phyloP scores from a whole-genome alignment of 139 green algal species.

The Eudorina sp. region DNA sequence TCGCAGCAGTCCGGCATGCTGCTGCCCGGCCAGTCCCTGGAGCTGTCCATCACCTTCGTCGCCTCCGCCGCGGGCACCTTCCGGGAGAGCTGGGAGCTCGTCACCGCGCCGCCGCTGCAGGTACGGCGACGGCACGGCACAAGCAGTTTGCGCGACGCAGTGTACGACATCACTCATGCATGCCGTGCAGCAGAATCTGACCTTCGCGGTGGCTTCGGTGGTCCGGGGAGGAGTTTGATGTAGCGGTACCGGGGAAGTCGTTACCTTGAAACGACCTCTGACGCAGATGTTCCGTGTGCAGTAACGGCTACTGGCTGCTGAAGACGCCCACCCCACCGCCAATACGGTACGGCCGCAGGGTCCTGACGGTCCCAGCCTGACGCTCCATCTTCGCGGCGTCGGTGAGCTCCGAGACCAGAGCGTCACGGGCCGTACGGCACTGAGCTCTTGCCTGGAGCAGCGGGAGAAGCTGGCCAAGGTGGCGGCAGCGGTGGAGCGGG shows the following conservation, averaged over 20 bases:
- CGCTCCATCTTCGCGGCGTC: constrained; percentile 5
- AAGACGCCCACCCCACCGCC: too few relatives aligned
- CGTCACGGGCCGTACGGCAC: background rate
- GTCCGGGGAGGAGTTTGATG: too few relatives aligned
- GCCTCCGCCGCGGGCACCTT: constrained; percentile 28
- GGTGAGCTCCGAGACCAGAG: constrained; percentile 18
- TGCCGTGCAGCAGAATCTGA: too few relatives aligned
- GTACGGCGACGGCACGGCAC: too few relatives aligned
- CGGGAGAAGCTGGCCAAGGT: constrained; percentile 36
- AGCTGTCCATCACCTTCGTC: constrained; percentile 29
- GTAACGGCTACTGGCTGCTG: too few relatives aligned
- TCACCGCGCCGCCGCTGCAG: constrained; percentile 33
- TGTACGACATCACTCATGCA: too few relatives aligned
- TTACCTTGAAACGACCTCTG: too few relatives aligned
- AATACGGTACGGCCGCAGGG: background rate
- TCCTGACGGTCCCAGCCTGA: background rate
- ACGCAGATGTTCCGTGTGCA: too few relatives aligned
- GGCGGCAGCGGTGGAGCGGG: constrained; percentile 37
- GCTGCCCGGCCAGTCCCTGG: constrained; percentile 41
- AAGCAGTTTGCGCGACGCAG: too few relatives aligned
- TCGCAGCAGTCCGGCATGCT: constrained; percentile 52
- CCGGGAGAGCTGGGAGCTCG: constrained; percentile 43
- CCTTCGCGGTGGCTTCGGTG: too few relatives aligned
- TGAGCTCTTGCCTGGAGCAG: background rate
- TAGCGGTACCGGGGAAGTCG: too few relatives aligned